Conservation (phyloP, 495 filamentous ascomycete species). For the Aspergillus sparsus region DNA sequence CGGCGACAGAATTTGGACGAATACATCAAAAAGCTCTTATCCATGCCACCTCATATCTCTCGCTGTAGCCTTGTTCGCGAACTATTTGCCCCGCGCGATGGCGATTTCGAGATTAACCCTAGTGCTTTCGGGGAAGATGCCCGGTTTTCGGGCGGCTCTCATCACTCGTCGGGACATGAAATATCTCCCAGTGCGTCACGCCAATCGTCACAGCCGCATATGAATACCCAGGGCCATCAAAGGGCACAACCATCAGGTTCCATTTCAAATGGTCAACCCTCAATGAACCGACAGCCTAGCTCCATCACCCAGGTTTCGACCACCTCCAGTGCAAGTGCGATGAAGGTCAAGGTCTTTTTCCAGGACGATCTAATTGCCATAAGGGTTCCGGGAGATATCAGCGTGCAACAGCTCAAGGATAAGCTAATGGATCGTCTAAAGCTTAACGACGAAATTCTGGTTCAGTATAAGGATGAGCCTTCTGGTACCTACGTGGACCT, state of each 20-base stretch:
- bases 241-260: slow-evolving; percentile 51
- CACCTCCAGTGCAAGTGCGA: slow-evolving; percentile 49
- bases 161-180: slow-evolving; percentile 63
- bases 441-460: slow-evolving; percentile 68
- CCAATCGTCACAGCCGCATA: slow-evolving; percentile 72
- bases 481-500: slow-evolving; percentile 72
- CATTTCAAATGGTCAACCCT: slow-evolving; percentile 45
- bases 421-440: slow-evolving; percentile 76
- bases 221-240: slow-evolving; percentile 65
- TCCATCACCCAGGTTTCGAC: slow-evolving; percentile 71
- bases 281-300: slow-evolving; percentile 71
- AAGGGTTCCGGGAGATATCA: slow-evolving; percentile 78
- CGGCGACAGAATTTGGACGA: slow-evolving; percentile 88
- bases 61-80: slow-evolving; percentile 79
- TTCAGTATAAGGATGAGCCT: slow-evolving; percentile 86
- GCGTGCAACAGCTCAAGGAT: slow-evolving; percentile 76
- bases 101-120: slow-evolving; percentile 89
- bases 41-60: slow-evolving; percentile 80
- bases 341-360: slow-evolving; percentile 96
- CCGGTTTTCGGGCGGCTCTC: slow-evolving; percentile 68
- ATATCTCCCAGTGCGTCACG: slow-evolving; percentile 60
- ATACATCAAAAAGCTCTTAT: slow-evolving; percentile 88
- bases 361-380: slow-evolving; percentile 89
- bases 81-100: slow-evolving; percentile 85
- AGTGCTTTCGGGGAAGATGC: slow-evolving; percentile 65